phyloP scores from a whole-genome alignment of 768 basidiomycete species.

The Pleurotus tuoliensis region DNA sequence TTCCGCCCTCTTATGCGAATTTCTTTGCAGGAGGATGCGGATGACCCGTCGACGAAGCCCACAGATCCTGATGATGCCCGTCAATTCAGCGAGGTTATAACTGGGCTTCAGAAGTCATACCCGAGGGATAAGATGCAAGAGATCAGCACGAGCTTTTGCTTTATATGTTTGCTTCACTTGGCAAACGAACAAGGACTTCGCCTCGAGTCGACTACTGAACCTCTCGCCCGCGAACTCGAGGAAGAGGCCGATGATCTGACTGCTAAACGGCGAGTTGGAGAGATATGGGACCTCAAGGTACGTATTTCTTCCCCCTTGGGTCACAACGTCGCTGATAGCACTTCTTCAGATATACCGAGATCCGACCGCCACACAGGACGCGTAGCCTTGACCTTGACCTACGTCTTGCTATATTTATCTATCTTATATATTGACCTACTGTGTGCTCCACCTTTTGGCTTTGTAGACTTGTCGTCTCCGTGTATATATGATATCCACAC shows the following conservation, averaged over 20 bases:
- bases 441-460: not conserved
- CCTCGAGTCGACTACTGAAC: conserved; percentile 48
- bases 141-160: conserved; percentile 98
- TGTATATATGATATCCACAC: too few species aligned
- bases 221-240: conserved; percentile 33
- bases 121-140: conserved; percentile 95
- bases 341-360: conserved; percentile 43
- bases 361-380: conserved; percentile 37
- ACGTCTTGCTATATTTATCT: conserved; percentile 1
- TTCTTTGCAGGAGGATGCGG: conserved; percentile 49
- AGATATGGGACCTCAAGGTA: conserved; percentile 76
- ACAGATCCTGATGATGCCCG: conserved; percentile 68
- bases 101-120: conserved; percentile 76
- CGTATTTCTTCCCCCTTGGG: not conserved
- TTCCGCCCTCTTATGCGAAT: not conserved
- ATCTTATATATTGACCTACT: not conserved
- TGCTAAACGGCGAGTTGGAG: conserved; percentile 47
- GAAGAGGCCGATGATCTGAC: conserved; percentile 25
- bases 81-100: conserved; percentile 78
- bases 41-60: conserved; percentile 22
- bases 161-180: conserved; percentile 94
- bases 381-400: conserved; percentile 13
- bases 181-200: conserved; percentile 96
- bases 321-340: not conserved
- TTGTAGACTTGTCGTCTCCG: not conserved